phyloP scores from a whole-genome alignment of 2,329 filamentous ascomycete genomes.

The Torrubiellomyces zombiae region DNA sequence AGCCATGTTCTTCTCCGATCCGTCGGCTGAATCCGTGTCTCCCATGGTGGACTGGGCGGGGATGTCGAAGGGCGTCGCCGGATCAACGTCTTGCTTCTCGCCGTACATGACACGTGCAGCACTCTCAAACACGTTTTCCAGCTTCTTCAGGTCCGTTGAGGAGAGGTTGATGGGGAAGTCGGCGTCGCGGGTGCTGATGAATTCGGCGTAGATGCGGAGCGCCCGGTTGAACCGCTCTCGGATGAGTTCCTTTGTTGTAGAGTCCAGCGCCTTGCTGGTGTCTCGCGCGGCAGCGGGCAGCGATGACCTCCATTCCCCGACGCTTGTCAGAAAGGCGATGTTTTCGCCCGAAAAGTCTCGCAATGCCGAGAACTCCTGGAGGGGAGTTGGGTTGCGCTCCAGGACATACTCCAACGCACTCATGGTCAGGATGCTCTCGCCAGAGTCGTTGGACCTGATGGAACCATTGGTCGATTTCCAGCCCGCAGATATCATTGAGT shows the following conservation, averaged over 20 bases:
- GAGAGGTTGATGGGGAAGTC: constrained; percentile 51
- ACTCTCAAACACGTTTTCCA: constrained; percentile 38
- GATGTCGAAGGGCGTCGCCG: constrained; percentile 20
- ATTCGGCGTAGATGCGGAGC: constrained; percentile 42
- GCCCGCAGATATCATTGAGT: constrained; percentile 12
- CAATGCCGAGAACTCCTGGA: constrained; percentile 47
- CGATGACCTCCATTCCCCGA: constrained; percentile 35
- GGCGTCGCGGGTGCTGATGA: constrained; percentile 40
- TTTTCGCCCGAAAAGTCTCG: constrained; percentile 57
- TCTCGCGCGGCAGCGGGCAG: constrained; percentile 10
- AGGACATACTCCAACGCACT: constrained; percentile 45
- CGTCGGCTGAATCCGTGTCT: not conserved
- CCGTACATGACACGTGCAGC: constrained; percentile 27
- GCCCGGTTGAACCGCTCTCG: constrained; percentile 39
- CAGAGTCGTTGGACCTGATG: constrained; percentile 7
- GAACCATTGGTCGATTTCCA: constrained; percentile 18
- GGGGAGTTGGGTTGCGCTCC: constrained; percentile 37
- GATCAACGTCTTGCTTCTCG: constrained; percentile 17
- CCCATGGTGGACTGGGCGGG: not conserved
- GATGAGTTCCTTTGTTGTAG: constrained; percentile 13
- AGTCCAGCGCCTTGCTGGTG: constrained; percentile 6
- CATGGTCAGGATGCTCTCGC: constrained; percentile 38
- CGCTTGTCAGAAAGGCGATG: constrained; percentile 46
- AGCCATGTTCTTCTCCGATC: not conserved
- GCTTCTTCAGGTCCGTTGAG: constrained; percentile 28